These are phyloP conservation scores for Cercospora sp. DNA, from an alignment of 2,329 filamentous ascomycete species.

Conservation along the genomic window DNA sequence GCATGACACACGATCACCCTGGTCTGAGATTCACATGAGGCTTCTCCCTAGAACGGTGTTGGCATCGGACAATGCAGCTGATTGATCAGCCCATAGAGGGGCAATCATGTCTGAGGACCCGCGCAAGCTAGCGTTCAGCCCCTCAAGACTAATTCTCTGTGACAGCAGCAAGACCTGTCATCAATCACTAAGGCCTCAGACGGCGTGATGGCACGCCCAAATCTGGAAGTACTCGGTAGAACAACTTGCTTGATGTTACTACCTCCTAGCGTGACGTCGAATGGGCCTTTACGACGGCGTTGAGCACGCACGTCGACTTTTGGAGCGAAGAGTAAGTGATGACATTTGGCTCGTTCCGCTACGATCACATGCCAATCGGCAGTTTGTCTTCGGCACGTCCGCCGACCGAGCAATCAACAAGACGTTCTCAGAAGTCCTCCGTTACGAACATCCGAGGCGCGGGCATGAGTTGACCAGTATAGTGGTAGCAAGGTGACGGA, in stretches of 20 bases:
- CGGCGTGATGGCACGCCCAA: background rate
- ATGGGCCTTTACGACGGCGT: background rate
- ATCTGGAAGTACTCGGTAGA: background rate
- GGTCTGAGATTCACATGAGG: too few species aligned
- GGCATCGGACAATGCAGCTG: too few species aligned
- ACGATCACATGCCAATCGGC: background rate
- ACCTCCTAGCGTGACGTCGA: background rate
- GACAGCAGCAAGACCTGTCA: background rate
- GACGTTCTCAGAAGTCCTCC: background rate
- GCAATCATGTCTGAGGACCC: background rate
- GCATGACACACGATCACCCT: too few species aligned
- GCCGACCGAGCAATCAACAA: background rate
- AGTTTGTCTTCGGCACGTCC: background rate
- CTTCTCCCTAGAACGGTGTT: too few species aligned
- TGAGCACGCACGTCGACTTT: background rate
- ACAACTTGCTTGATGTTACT: background rate
- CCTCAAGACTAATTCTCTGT: background rate
- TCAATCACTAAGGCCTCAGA: background rate
- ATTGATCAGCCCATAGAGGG: background rate
- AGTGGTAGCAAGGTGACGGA: background rate
- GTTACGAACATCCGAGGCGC: background rate
- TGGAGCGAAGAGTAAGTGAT: background rate
- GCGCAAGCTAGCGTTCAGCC: background rate
- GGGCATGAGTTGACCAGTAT: background rate
- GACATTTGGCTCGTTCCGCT: background rate